phyloP scores from a whole-genome alignment of 2,329 filamentous ascomycete genomes.

The Phyllosticta paracitricarpa region DNA sequence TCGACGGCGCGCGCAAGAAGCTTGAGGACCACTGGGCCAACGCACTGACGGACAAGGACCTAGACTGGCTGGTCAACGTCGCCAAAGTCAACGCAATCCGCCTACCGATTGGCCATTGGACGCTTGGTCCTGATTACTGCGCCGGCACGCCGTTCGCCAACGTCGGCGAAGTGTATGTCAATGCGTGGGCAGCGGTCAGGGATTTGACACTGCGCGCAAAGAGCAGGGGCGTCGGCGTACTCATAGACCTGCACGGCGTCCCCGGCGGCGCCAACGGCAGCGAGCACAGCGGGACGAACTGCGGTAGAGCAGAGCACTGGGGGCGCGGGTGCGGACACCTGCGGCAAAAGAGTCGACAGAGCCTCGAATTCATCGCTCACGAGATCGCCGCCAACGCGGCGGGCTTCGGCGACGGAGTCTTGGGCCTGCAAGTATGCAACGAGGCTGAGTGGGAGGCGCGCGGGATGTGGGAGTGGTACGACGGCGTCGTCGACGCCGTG shows the following conservation, averaged over 20 bases:
- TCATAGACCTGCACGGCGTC: constrained; percentile 50
- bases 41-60: constrained; percentile 41
- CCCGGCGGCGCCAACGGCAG: constrained; percentile 48
- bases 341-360: constrained; percentile 21
- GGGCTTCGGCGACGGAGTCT: constrained; percentile 27
- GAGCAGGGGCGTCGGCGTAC: constrained; percentile 41
- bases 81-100: constrained; percentile 45
- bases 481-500: constrained; percentile 38
- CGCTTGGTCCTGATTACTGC: constrained; percentile 43
- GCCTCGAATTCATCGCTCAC: constrained; percentile 37
- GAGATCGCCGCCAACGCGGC: constrained; percentile 41
- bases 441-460: constrained; percentile 42
- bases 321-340: background rate
- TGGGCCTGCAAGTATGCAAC: constrained; percentile 50
- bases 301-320: constrained; percentile 44
- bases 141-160: constrained; percentile 40
- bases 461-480: constrained; percentile 49
- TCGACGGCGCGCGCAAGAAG: constrained; percentile 38
- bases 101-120: constrained; percentile 52
- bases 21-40: constrained; percentile 46
- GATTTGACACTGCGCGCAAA: constrained; percentile 37
- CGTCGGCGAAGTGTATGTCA: constrained; percentile 37
- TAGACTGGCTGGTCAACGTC: constrained; percentile 42
- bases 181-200: constrained; percentile 44
- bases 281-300: constrained; percentile 47